A percentile compares a stretch with the other conserved stretches of the same genome.
Evolutionary conservation across 1,139 yeast genomes (phyloP).

Genomic region (Lodderomyces theae): DNA sequence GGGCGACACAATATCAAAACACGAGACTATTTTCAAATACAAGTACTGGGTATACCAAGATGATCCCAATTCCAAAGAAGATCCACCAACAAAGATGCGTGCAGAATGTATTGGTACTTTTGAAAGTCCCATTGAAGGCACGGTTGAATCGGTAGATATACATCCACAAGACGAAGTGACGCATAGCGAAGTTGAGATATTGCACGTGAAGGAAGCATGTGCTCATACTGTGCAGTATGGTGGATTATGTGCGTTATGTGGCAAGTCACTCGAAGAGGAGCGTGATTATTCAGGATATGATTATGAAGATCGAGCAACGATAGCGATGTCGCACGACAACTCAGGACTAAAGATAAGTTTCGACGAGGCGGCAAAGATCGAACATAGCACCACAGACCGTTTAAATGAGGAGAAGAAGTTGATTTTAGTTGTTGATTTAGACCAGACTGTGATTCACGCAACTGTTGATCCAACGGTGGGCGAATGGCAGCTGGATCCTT

Average conservation of each 20-base stretch:
- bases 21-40: conserved; percentile 56
- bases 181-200: conserved; percentile 48
- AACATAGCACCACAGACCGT: conserved; percentile 60
- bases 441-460: conserved; percentile 96
- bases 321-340: conserved; percentile 87
- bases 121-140: conserved; percentile 83
- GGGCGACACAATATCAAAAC: conserved; percentile 51
- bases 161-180: conserved; percentile 59
- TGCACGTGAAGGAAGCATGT: conserved; percentile 75
- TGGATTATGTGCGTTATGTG: conserved; percentile 94
- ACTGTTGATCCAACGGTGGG: conserved; percentile 97
- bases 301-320: conserved; percentile 75
- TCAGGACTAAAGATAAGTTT: conserved; percentile 81
- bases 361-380: conserved; percentile 85
- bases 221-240: conserved; percentile 94
- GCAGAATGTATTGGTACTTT: conserved; percentile 68
- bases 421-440: conserved; percentile 91
- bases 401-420: conserved; percentile 64
- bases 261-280: conserved; percentile 77
- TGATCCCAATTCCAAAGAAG: conserved; percentile 49
- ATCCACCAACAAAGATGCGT: conserved; percentile 42
- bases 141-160: conserved; percentile 49
- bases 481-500: conserved; percentile 88
- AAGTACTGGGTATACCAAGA: conserved; percentile 69
- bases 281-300: conserved; percentile 75